Percentiles rank a stretch among this genome's conserved stretches.
Evolutionary conservation across 352 stramenopile species (phyloP).

Genomic region (Globisporangium echinulatum): DNA sequence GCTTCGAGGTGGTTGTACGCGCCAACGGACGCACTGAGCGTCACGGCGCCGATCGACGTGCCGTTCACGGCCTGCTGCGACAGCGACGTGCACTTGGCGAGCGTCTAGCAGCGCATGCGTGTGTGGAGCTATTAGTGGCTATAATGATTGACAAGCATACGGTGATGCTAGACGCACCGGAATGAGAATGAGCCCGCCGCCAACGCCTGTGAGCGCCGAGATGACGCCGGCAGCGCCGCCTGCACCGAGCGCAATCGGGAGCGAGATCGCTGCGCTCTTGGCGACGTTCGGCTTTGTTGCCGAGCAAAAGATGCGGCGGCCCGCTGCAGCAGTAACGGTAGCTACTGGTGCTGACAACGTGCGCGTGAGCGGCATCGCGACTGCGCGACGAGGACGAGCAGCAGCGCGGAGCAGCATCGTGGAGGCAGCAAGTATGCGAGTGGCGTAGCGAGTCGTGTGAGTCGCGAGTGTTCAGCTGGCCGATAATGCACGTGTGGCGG

Average conservation of each 20-base stretch:
- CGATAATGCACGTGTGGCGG: too few species aligned
- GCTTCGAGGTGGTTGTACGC: conserved; percentile 67
- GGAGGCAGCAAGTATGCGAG: background rate
- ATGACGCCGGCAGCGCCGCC: conserved; percentile 62
- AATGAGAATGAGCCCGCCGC: conserved; percentile 79
- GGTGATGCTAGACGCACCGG: conserved; percentile 27
- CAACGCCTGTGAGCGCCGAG: conserved; percentile 75
- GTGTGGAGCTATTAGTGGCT: too few species aligned
- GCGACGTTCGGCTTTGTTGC: conserved; percentile 25
- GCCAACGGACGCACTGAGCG: conserved; percentile 53
- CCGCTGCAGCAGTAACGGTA: background rate
- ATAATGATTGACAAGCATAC: too few species aligned
- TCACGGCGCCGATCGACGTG: conserved; percentile 77
- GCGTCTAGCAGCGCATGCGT: conserved; percentile 23
- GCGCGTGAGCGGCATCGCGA: conserved; percentile 7
- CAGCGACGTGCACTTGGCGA: conserved; percentile 76
- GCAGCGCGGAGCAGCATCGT: conserved; percentile 2
- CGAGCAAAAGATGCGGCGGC: conserved; percentile 42
- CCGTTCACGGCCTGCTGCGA: conserved; percentile 79
- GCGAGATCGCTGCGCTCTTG: conserved; percentile 32
- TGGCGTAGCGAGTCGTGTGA: background rate
- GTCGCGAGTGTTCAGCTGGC: too few species aligned
- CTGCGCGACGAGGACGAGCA: background rate
- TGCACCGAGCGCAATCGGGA: conserved; percentile 34
- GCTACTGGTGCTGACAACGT: conserved; percentile 9